Conservation (phyloP, 345 rosid genomes). For the Kernera saxatilis region DNA sequence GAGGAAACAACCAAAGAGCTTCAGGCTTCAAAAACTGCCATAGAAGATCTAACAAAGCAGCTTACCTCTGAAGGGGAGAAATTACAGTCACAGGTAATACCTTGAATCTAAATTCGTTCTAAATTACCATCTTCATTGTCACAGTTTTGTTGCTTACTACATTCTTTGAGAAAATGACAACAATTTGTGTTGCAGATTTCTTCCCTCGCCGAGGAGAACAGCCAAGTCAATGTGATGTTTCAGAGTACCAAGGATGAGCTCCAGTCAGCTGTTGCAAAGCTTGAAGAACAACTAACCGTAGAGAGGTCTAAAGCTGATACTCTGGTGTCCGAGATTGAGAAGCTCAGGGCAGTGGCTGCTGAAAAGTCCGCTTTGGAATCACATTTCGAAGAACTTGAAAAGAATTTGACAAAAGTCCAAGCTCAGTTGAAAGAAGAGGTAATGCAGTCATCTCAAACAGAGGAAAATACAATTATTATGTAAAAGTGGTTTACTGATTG, state of each 20-base stretch:
- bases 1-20: constrained; percentile 58
- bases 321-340: constrained; percentile 47
- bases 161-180: neutral
- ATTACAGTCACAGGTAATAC: constrained; percentile 71
- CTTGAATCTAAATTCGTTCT: constrained; percentile 3
- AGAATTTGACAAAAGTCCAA: constrained; percentile 41
- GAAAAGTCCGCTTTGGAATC: constrained; percentile 56
- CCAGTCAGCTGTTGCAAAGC: constrained; percentile 54
- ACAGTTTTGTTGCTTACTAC: neutral
- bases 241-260: constrained; percentile 70
- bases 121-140: neutral
- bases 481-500: neutral
- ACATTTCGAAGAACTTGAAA: constrained; percentile 58
- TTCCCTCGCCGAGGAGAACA: constrained; percentile 66
- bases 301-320: constrained; percentile 45
- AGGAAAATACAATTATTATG: neutral
- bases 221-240: constrained; percentile 50
- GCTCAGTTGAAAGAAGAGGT: constrained; percentile 56
- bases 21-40: constrained; percentile 47
- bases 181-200: constrained; percentile 48
- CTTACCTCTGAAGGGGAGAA: constrained; percentile 59
- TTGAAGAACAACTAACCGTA: constrained; percentile 52
- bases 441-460: constrained; percentile 10
- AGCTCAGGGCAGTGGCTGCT: constrained; percentile 42
- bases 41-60: constrained; percentile 58